These are phyloP conservation scores for Asterochloris sp. DNA, from an alignment of 139 green algal genomes.

Conservation along the genomic window DNA sequence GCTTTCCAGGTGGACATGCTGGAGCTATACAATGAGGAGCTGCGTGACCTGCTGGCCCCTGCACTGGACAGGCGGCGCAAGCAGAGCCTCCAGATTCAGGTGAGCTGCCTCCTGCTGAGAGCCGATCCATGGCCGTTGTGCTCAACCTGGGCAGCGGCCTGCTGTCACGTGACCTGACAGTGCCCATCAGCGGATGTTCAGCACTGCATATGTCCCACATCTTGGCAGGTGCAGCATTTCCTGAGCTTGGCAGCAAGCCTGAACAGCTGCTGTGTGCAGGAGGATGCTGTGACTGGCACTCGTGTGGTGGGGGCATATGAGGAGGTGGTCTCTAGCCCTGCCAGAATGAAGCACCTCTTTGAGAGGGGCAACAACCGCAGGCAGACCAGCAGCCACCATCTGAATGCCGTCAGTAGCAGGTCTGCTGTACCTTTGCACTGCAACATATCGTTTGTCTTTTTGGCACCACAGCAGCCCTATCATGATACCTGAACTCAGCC, in stretches of 20 bases:
- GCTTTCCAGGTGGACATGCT: slow-evolving; percentile 42
- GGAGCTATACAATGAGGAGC: slow-evolving; percentile 92
- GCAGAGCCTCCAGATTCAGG: slow-evolving; percentile 23
- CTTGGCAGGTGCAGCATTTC: too few species aligned
- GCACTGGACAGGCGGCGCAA: slow-evolving; percentile 63
- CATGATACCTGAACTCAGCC: too few species aligned
- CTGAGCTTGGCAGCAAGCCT: background rate
- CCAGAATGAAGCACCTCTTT: slow-evolving; percentile 21
- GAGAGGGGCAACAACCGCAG: slow-evolving; percentile 21
- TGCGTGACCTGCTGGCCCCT: slow-evolving; percentile 59
- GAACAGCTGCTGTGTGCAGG: slow-evolving; percentile 1
- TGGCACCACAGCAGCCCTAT: too few species aligned
- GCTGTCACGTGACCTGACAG: too few species aligned
- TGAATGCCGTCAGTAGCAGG: slow-evolving; percentile 32
- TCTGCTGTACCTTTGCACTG: slow-evolving; percentile 21
- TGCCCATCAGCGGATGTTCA: too few species aligned
- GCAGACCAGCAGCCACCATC: slow-evolving; percentile 24
- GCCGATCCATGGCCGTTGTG: background rate
- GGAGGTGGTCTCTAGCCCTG: slow-evolving; percentile 20
- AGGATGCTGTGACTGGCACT: slow-evolving; percentile 25
- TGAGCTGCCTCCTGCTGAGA: background rate
- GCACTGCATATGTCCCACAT: too few species aligned
- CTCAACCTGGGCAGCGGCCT: background rate
- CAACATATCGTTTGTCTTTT: background rate
- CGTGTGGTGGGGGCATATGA: slow-evolving; percentile 19